Evolutionary conservation across 2,329 filamentous ascomycete genomes (phyloP), one percentile per base, ranked within the genome.

Genomic region (Hymenoscyphus fructigenus): DNA sequence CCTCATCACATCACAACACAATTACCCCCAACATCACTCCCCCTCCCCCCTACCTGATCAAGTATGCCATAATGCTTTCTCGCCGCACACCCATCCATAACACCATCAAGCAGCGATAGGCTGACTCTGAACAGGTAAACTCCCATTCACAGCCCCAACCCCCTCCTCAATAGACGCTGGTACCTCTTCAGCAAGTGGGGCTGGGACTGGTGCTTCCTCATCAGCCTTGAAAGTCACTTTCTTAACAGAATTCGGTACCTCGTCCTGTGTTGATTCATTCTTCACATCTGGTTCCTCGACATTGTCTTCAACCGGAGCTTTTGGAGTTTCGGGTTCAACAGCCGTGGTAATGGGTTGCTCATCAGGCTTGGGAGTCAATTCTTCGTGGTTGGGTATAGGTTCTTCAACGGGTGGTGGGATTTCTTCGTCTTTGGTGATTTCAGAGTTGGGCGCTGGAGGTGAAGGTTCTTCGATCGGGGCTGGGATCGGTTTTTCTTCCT

Each of bases 391-490:
- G 15, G 41, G 12, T 20, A 15, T 20, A 5, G 41, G 41, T n/a
- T n/a, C 17, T 20, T 47, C 41, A 15, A 1, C 15, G 20, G 17
- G 17, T 7, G 15, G 5, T n/a, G 20, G 20, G 17, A 4, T 47
- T 2, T n/a, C 6, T 9, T 47, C 41, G 20, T 20, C 41, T 47
- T 47, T 20, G 9, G 15, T 6, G 5, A 9, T 10, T 47, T 47
- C 9, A 9, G 41, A 5, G 17, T 47, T 6, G n/a, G 20, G 41
- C 4, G 34, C 10, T 47, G 41, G 28, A 28, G 55, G 41, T 56
- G 56, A n/a, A 4, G 60, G 10, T 9, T 62, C 58, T 44, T 65
- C 60, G 10, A 57, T 38, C 2, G 63, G 44, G 5, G 34, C 32
- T 2, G 34, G 61, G 14, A 7, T 23, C 28, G 41, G 7, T 29